Conservation (phyloP, 2,329 filamentous ascomycete genomes). For the Annulohypoxylon truncatum region DNA sequence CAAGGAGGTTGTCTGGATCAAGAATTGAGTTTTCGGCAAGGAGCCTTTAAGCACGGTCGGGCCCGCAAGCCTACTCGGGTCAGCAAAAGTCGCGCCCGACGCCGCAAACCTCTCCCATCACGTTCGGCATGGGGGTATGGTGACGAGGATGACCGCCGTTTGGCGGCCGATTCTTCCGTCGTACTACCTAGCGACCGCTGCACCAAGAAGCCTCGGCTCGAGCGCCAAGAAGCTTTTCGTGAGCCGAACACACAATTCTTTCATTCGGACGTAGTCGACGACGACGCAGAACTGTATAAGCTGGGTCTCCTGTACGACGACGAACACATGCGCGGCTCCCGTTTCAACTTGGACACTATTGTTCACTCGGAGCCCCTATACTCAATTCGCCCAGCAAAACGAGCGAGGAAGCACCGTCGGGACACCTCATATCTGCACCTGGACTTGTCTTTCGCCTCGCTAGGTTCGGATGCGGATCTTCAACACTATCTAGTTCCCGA, state of each 20-base stretch:
- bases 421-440: conserved; percentile 20
- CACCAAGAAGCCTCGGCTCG: conserved; percentile 40
- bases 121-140: conserved; percentile 22
- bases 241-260: conserved; percentile 31
- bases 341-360: conserved; percentile 44
- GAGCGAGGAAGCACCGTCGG: conserved; percentile 23
- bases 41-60: conserved; percentile 1
- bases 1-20: neutral
- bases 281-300: conserved; percentile 45
- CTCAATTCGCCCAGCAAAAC: conserved; percentile 43
- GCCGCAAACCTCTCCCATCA: conserved; percentile 17
- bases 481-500: conserved; percentile 29
- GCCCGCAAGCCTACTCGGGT: conserved; percentile 1
- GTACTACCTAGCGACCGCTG: conserved; percentile 39
- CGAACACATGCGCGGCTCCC: conserved; percentile 35
- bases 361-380: conserved; percentile 43
- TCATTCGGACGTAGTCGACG: conserved; percentile 38
- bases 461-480: conserved; percentile 27
- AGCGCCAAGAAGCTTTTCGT: conserved; percentile 48
- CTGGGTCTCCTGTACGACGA: conserved; percentile 47
- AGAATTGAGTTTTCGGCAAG: conserved; percentile 1
- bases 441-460: conserved; percentile 34
- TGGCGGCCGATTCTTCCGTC: conserved; percentile 38
- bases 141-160: conserved; percentile 26
- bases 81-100: conserved; percentile 16